Evolutionary conservation across 2,329 filamentous ascomycete genomes (phyloP).

Genomic region (Diplocarpon mali): DNA sequence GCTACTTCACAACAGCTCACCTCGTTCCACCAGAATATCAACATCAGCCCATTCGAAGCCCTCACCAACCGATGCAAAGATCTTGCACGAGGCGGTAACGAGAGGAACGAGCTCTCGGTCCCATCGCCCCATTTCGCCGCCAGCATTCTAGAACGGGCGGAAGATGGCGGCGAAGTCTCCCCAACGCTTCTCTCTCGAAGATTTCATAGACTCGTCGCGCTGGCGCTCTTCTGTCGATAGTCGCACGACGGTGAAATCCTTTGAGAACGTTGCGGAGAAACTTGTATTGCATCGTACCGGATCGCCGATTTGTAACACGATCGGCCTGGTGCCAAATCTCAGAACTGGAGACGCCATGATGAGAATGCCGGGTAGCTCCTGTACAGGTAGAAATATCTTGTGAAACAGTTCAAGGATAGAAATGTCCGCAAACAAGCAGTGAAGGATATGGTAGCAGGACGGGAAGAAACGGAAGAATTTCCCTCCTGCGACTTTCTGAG

Average conservation of each 20-base stretch:
- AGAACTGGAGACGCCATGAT: constrained; percentile 8
- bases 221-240: constrained; percentile 39
- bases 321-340: constrained; percentile 13
- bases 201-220: constrained; percentile 37
- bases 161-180: constrained; percentile 47
- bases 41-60: constrained; percentile 55
- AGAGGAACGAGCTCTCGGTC: constrained; percentile 45
- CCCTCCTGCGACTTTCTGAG: neutral
- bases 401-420: neutral
- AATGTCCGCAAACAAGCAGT: neutral
- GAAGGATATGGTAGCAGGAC: neutral
- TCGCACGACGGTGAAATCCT: constrained; percentile 34
- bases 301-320: constrained; percentile 27
- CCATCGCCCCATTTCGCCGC: constrained; percentile 55
- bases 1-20: constrained; percentile 11
- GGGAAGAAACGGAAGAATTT: too few relatives aligned
- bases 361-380: neutral
- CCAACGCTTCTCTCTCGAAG: constrained; percentile 40
- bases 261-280: constrained; percentile 30
- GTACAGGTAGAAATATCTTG: neutral
- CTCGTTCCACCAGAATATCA: constrained; percentile 46
- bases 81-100: constrained; percentile 40
- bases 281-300: constrained; percentile 26
- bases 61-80: constrained; percentile 49
- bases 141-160: constrained; percentile 52